A percentile compares a stretch with the other conserved stretches of the same genome.
Evolutionary conservation across 2,329 filamentous ascomycete species (phyloP).

Genomic region (Sporothrix euskadiensis): DNA sequence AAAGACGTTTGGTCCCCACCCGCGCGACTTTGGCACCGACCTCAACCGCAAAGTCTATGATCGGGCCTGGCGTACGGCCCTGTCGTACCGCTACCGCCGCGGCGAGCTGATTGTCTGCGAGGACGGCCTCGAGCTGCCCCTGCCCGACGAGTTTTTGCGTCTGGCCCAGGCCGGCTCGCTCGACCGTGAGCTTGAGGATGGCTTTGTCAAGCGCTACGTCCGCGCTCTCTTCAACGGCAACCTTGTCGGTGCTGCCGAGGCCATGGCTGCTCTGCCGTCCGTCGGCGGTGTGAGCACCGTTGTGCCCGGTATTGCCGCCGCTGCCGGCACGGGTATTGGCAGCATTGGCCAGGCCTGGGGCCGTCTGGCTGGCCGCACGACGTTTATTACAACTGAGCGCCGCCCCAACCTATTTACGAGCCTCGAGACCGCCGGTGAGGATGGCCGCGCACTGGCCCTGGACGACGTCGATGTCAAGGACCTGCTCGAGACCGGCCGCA

Average conservation of each 20-base stretch:
- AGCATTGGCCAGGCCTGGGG: constrained; percentile 63
- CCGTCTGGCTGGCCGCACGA: constrained; percentile 64
- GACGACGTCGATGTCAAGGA: constrained; percentile 96
- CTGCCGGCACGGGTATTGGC: constrained; percentile 22
- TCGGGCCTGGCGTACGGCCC: constrained; percentile 88
- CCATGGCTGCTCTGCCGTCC: not conserved
- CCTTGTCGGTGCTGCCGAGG: not conserved
- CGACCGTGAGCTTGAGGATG: constrained; percentile 47
- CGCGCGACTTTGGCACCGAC: constrained; percentile 82
- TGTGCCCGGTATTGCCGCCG: constrained; percentile 18
- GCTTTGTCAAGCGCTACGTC: constrained; percentile 59
- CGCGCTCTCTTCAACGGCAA: constrained; percentile 62
- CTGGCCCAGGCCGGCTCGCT: constrained; percentile 41
- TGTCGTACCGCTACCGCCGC: constrained; percentile 85
- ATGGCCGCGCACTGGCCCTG: constrained; percentile 68
- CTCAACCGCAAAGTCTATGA: constrained; percentile 91
- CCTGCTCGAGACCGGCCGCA: constrained; percentile 76
- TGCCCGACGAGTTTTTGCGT: constrained; percentile 53
- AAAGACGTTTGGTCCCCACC: constrained; percentile 85
- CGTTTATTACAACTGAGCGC: constrained; percentile 68
- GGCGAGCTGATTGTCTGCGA: constrained; percentile 87
- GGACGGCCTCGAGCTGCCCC: constrained; percentile 68
- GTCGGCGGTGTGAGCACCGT: not conserved
- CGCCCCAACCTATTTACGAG: constrained; percentile 66
- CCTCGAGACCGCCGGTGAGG: constrained; percentile 62